Conservation (phyloP, 306 rosid species). For the Albizia julibrissin region DNA sequence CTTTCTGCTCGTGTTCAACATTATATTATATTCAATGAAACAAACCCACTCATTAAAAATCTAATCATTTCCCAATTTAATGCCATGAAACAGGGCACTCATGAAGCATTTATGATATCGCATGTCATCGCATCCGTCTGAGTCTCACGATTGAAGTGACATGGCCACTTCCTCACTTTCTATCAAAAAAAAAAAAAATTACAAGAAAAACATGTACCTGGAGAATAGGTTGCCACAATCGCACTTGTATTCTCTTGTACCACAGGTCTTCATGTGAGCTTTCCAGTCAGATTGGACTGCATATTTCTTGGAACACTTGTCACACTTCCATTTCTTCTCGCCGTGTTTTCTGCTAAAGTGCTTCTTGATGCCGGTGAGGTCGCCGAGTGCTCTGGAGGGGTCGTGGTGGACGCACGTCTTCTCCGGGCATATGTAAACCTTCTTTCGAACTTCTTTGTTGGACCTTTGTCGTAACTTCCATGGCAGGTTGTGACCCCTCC, state of each 20-base stretch:
- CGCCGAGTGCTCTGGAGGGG: constrained; percentile 83
- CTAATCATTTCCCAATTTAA: constrained; percentile 38
- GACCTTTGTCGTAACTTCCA: constrained; percentile 83
- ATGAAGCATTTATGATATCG: not conserved
- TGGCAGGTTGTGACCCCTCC: constrained; percentile 93
- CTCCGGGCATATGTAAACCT: constrained; percentile 93
- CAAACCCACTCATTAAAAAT: constrained; percentile 27
- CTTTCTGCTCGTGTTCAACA: constrained; percentile 57
- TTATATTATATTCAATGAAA: not conserved
- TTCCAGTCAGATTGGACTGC: constrained; percentile 98
- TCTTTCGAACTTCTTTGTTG: constrained; percentile 75
- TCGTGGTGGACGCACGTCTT: constrained; percentile 88
- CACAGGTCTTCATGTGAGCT: constrained; percentile 95
- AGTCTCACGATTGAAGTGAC: not conserved
- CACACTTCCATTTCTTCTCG: constrained; percentile 99
- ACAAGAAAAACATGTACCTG: constrained; percentile 46
- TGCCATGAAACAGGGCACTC: constrained; percentile 39
- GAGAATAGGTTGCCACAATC: constrained; percentile 97
- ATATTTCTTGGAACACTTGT: constrained; percentile 90
- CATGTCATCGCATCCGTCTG: not conserved
- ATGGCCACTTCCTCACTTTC: not conserved
- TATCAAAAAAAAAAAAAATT: not conserved
- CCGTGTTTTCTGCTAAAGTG: constrained; percentile 94
- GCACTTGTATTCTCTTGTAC: constrained; percentile 91
- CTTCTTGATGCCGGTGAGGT: constrained; percentile 93